phyloP scores from a whole-genome alignment of 2,329 filamentous ascomycete genomes.

The Alternaria postmessia region DNA sequence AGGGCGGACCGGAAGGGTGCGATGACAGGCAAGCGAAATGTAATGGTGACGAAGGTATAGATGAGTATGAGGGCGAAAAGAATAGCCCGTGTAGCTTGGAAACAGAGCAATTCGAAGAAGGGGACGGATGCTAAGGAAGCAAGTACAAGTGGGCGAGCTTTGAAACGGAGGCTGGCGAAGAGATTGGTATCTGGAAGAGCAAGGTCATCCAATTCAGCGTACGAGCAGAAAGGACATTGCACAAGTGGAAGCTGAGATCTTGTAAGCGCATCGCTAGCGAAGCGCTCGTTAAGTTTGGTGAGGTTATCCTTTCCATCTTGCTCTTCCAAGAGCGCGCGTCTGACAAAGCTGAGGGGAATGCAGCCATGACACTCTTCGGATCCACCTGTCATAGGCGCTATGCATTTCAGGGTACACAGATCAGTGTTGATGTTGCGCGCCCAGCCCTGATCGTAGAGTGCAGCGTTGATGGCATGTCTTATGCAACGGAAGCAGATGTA shows the following conservation, averaged over 20 bases:
- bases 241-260: conserved; percentile 78
- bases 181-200: conserved; percentile 37
- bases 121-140: conserved; percentile 40
- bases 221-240: conserved; percentile 88
- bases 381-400: conserved; percentile 72
- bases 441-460: conserved; percentile 94
- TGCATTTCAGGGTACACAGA: conserved; percentile 78
- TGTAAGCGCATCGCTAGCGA: conserved; percentile 78
- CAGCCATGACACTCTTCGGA: conserved; percentile 71
- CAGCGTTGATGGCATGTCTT: conserved; percentile 81
- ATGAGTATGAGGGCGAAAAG: conserved; percentile 62
- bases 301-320: conserved; percentile 76
- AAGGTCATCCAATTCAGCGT: conserved; percentile 80
- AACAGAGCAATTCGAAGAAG: conserved; percentile 43
- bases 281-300: conserved; percentile 77
- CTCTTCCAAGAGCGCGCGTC: conserved; percentile 74
- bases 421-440: conserved; percentile 77
- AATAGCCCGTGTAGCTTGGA: conserved; percentile 58
- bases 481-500: conserved; percentile 85
- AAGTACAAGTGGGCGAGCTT: conserved; percentile 42
- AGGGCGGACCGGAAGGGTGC: conserved; percentile 67
- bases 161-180: conserved; percentile 35
- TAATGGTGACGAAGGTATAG: conserved; percentile 29
- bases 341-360: conserved; percentile 73
- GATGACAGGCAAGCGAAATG: conserved; percentile 37